A percentile compares a stretch with the other conserved stretches of the same genome.
Evolutionary conservation across 2,329 filamentous ascomycete genomes (phyloP).

Genomic region (Aspergillaceae sp.): DNA sequence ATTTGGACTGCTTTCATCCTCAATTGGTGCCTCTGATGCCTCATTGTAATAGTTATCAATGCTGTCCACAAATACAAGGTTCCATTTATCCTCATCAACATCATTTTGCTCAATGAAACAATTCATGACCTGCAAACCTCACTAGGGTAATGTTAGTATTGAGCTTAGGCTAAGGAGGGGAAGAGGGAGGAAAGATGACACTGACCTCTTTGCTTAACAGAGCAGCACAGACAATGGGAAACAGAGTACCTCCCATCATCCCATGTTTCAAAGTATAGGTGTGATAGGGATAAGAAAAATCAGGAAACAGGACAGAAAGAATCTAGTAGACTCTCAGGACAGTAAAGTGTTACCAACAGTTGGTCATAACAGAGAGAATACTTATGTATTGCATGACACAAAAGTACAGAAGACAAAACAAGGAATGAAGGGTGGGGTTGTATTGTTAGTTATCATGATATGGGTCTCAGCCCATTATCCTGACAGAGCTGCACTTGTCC

Average conservation of each 20-base stretch:
- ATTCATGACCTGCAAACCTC: background rate
- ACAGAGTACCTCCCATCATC: background rate
- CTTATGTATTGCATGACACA: too few relatives aligned
- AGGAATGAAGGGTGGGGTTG: too few relatives aligned
- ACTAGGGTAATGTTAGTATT: background rate
- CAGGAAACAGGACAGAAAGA: constrained; percentile 1
- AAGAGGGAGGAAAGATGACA: background rate
- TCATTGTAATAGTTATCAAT: constrained; percentile 1
- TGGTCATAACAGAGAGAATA: too few relatives aligned
- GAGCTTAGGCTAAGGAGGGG: background rate
- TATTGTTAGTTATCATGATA: too few relatives aligned
- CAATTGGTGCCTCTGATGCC: constrained; percentile 1
- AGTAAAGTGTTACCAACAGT: too few relatives aligned
- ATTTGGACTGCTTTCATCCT: constrained; percentile 1
- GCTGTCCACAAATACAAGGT: constrained; percentile 1
- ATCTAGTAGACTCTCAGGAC: background rate
- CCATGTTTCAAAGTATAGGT: constrained; percentile 1
- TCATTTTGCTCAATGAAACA: background rate
- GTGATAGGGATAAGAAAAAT: constrained; percentile 1
- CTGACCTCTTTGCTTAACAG: background rate
- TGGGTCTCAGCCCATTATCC: too few relatives aligned
- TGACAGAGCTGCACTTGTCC: too few relatives aligned
- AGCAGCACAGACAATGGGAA: background rate
- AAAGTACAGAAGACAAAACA: too few relatives aligned
- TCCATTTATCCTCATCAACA: constrained; percentile 1